A percentile compares a stretch with the other conserved stretches of the same genome.
Evolutionary conservation across 257 asterid species (phyloP).

Genomic region (Nicotiana tabacum): DNA sequence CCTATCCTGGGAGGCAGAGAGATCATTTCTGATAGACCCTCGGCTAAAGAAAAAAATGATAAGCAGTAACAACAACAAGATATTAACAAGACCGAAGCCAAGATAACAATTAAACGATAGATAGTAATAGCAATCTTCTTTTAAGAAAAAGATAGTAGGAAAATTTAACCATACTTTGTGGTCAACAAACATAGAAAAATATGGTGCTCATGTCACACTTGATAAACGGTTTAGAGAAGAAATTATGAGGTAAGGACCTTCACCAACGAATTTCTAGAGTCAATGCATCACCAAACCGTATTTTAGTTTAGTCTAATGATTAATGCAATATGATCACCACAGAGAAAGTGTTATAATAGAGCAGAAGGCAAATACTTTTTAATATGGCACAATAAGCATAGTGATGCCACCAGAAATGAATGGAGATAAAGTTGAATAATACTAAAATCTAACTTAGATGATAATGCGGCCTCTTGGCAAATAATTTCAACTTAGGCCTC

Average conservation of each 20-base stretch:
- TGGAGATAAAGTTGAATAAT: background rate
- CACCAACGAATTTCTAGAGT: background rate
- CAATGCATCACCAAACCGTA: background rate
- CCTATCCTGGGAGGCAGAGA: too few relatives aligned
- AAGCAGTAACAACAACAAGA: too few relatives aligned
- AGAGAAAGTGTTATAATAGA: background rate
- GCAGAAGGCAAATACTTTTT: background rate
- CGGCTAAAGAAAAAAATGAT: too few relatives aligned
- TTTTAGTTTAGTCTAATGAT: background rate
- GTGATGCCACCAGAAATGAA: background rate
- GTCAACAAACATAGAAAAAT: background rate
- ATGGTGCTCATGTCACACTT: background rate
- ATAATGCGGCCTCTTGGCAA: background rate
- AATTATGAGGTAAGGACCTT: too few relatives aligned
- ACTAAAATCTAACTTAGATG: background rate
- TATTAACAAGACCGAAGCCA: too few relatives aligned
- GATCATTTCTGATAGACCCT: too few relatives aligned
- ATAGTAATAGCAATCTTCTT: too few relatives aligned
- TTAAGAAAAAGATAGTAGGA: too few relatives aligned
- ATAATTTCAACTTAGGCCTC: background rate
- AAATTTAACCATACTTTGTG: background rate
- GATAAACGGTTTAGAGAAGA: too few relatives aligned
- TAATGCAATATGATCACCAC: background rate
- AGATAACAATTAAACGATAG: too few relatives aligned
- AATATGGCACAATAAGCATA: background rate